A percentile compares a stretch with the other conserved stretches of the same genome.
These are phyloP conservation scores for Acacia concinna DNA, from an alignment of 331 rosid genomes.

Conservation along the genomic window DNA sequence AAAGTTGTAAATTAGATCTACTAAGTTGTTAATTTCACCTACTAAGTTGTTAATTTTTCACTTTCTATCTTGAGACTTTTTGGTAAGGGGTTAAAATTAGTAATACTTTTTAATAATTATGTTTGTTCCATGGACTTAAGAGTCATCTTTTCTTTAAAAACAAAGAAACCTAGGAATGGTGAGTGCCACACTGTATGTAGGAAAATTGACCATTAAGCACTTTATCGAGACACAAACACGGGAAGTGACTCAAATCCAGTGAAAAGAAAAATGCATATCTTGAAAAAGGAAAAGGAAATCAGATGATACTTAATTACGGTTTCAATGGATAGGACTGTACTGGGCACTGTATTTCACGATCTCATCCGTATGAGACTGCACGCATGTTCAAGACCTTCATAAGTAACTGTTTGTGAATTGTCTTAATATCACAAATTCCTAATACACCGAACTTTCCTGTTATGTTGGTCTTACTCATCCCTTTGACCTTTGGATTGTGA, in stretches of 20 bases:
- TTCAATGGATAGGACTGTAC: constrained; percentile 39
- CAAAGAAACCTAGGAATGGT: constrained; percentile 7
- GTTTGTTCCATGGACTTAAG: too few species aligned
- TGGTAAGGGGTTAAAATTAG: too few species aligned
- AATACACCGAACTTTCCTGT: not conserved
- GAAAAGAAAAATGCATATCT: constrained; percentile 27
- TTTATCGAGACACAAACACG: constrained; percentile 29
- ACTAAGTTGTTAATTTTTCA: too few species aligned
- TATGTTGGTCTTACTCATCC: constrained; percentile 6
- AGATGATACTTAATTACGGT: not conserved
- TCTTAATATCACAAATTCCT: too few species aligned
- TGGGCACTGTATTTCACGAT: not conserved
- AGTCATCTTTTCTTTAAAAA: too few species aligned
- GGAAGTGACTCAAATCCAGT: constrained; percentile 8
- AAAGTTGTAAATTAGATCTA: too few species aligned
- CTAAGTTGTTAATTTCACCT: too few species aligned
- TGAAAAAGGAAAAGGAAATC: constrained; percentile 20
- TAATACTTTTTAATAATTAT: too few species aligned
- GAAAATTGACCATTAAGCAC: constrained; percentile 27
- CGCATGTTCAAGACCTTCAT: not conserved
- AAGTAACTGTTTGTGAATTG: not conserved
- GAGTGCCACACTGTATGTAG: constrained; percentile 20
- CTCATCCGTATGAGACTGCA: not conserved
- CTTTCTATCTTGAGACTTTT: too few species aligned
- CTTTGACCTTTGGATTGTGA: not conserved